These are phyloP conservation scores for Solidago caesia DNA, from an alignment of 129 eudicot genomes.

Conservation along the genomic window DNA sequence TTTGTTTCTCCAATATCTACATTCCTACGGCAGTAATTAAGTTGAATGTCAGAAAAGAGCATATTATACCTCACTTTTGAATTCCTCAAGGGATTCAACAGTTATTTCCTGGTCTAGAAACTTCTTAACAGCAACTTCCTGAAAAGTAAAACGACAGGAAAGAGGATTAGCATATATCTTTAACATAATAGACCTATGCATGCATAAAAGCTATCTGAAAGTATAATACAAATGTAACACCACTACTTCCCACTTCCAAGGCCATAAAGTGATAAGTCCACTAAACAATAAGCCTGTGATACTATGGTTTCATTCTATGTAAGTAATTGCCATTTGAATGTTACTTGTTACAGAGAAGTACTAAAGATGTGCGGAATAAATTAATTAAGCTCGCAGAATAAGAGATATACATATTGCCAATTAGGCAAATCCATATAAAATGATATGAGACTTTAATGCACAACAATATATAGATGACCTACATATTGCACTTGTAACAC, in stretches of 20 bases:
- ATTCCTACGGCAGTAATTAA: not conserved
- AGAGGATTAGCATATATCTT: constrained; percentile 9
- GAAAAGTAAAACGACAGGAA: constrained; percentile 21
- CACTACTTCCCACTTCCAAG: not conserved
- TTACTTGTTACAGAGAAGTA: too few species aligned
- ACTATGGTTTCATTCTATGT: too few species aligned
- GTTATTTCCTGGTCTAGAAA: constrained; percentile 85
- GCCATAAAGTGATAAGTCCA: too few species aligned
- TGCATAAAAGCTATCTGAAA: constrained; percentile 1
- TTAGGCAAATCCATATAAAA: too few species aligned
- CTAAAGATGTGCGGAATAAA: too few species aligned
- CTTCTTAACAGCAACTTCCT: constrained; percentile 98
- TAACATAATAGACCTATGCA: constrained; percentile 6
- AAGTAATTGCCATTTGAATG: too few species aligned
- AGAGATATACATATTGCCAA: too few species aligned
- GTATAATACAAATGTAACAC: not conserved
- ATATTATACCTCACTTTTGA: constrained; percentile 77
- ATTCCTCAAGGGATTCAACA: constrained; percentile 84
- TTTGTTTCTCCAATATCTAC: not conserved
- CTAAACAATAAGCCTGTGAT: too few species aligned
- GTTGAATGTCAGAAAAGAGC: constrained; percentile 13
- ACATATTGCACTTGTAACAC: too few species aligned
- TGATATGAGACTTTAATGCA: too few species aligned
- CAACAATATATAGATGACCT: too few species aligned
- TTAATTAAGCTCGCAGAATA: too few species aligned